Conservation (phyloP, 192 early-diverging fungal species). For the Backusella luteola region DNA sequence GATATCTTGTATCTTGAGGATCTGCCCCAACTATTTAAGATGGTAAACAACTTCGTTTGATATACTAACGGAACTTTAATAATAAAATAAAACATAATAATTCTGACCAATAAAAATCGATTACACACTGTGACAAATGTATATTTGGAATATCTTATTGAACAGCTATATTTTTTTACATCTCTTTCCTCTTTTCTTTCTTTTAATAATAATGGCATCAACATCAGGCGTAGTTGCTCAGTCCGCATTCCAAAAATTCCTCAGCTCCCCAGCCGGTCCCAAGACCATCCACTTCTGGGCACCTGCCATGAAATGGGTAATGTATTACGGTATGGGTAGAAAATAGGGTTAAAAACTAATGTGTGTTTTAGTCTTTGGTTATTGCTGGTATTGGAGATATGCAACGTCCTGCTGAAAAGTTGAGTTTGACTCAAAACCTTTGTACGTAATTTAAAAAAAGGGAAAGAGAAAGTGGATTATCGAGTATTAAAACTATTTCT, state of each 20-base stretch:
- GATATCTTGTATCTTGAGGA: too few species aligned
- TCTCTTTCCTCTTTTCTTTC: background rate
- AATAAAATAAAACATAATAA: background rate
- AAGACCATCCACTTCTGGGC: slow-evolving; percentile 99
- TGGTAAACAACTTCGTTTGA: background rate
- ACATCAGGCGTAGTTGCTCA: slow-evolving; percentile 16
- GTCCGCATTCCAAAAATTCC: slow-evolving; percentile 63
- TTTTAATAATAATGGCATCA: slow-evolving; percentile 4
- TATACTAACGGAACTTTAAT: background rate
- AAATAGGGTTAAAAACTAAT: background rate
- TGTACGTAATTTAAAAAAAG: slow-evolving; percentile 38
- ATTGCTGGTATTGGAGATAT: slow-evolving; percentile 92
- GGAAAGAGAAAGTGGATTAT: background rate
- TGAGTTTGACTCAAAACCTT: slow-evolving; percentile 80
- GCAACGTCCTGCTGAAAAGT: slow-evolving; percentile 84
- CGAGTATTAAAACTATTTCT: background rate
- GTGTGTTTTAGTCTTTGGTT: slow-evolving; percentile 70
- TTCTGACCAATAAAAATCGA: background rate
- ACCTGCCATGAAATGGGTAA: slow-evolving; percentile 87
- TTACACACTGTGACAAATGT: slow-evolving; percentile 10
- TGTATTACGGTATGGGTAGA: too few species aligned
- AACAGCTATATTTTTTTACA: slow-evolving; percentile 8
- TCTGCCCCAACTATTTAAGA: too few species aligned
- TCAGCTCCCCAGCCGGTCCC: slow-evolving; percentile 75
- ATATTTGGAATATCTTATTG: slow-evolving; percentile 6